These are phyloP conservation scores for Peronospora destructor DNA, from an alignment of 352 stramenopile species.

Conservation along the genomic window DNA sequence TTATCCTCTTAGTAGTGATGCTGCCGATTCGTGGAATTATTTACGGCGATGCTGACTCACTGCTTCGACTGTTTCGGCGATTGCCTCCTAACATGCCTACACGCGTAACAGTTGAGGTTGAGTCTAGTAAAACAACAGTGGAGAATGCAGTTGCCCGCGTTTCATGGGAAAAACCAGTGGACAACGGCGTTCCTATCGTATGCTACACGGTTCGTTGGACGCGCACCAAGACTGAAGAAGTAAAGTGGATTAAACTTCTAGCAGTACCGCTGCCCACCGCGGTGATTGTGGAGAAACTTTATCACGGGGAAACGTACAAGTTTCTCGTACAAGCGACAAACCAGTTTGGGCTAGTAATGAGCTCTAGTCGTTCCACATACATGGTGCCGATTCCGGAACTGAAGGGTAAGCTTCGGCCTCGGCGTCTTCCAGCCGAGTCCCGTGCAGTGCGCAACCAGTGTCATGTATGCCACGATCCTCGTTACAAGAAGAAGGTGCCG, in stretches of 20 bases:
- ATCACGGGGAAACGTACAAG: slow-evolving; percentile 80
- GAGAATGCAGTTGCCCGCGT: slow-evolving; percentile 50
- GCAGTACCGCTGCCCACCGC: slow-evolving; percentile 58
- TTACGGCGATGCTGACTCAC: slow-evolving; percentile 72
- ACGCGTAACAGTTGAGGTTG: slow-evolving; percentile 60
- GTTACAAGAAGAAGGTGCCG: slow-evolving; percentile 57
- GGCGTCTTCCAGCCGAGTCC: slow-evolving; percentile 25
- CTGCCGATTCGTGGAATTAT: slow-evolving; percentile 76
- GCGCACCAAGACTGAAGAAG: slow-evolving; percentile 63
- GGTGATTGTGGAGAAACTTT: slow-evolving; percentile 51
- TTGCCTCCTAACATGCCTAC: slow-evolving; percentile 79
- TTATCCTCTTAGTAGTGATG: slow-evolving; percentile 64
- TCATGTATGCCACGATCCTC: slow-evolving; percentile 63
- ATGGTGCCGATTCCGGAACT: slow-evolving; percentile 78
- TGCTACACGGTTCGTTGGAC: slow-evolving; percentile 82
- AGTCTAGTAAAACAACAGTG: slow-evolving; percentile 49
- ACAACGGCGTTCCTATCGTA: slow-evolving; percentile 76
- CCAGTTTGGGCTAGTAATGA: slow-evolving; percentile 63
- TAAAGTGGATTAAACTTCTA: slow-evolving; percentile 72
- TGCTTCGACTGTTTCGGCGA: slow-evolving; percentile 57
- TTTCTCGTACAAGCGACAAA: slow-evolving; percentile 81
- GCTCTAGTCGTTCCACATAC: slow-evolving; percentile 76
- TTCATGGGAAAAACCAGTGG: slow-evolving; percentile 71
- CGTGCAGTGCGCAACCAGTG: slow-evolving; percentile 55
- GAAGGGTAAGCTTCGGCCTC: slow-evolving; percentile 49